Base-by-base conservation (phyloP, 164 flowering plant species). In the Kingdonia uniflora region DNA sequence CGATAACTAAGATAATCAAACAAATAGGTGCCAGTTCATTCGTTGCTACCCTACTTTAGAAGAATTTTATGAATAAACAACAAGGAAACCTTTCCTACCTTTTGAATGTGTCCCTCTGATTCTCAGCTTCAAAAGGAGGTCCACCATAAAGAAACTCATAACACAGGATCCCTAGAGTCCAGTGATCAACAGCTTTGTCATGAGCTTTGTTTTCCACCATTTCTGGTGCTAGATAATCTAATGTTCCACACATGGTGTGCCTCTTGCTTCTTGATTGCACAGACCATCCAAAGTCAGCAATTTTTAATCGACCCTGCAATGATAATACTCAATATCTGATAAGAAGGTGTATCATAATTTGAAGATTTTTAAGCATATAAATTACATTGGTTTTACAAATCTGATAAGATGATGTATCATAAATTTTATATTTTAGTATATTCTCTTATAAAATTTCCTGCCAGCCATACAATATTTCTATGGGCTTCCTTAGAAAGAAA, bases 251-350 rank as follows among this genome's bases (percentile, higher is more conserved):
- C 95, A 94, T 81, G 35, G 96, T 89, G 41, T 58, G 69, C 45
- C 99, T 81, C 65, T 83, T 86, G 68, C 48, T 59, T 45, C 51
- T 77, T 17, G 99, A 87, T 62, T 94, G 97, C 10, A 89, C 96
- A 23, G 99, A 84, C 99, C 97, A 94, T 42, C 99, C 99, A 71
- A 89, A 94, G 59, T 89, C 99, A 5, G 96, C 97, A 69, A 94
- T 81, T 69, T 94, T 94, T 51, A 94, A 69, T 17, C 80, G 76
- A 48, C 99, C 97, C 99, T 89, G 63, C 47, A 61, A 29, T 46
- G 19, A 54, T 25, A 16, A 26, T 49, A 53, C 8, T 8, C 6
- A 8, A 29, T 29, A 8, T 29, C 35, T n/a, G n/a, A n/a, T n/a
- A n/a, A n/a, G n/a, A n/a, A n/a, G n/a, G n/a, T n/a, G n/a, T n/a